These are phyloP conservation scores for Boechera retrofracta DNA, from an alignment of 345 rosid species.

Conservation along the genomic window DNA sequence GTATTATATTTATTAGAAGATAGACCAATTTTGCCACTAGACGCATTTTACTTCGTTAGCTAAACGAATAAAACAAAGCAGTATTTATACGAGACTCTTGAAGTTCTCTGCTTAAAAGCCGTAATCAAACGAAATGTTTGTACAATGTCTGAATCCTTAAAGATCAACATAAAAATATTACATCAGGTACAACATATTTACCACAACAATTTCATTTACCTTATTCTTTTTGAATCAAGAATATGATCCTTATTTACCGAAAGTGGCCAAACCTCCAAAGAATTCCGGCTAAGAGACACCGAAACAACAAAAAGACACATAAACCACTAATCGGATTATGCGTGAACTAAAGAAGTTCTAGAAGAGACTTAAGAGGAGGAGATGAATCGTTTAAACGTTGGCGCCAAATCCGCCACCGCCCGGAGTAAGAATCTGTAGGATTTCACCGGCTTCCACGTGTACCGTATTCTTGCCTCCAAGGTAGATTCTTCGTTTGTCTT, in stretches of 20 bases:
- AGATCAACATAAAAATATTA: constrained; percentile 10
- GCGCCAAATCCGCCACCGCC: constrained; percentile 94
- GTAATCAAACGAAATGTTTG: constrained; percentile 1
- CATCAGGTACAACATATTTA: constrained; percentile 20
- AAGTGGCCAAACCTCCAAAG: not conserved
- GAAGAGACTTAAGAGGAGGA: constrained; percentile 21
- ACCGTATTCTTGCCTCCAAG: constrained; percentile 93
- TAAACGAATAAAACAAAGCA: not conserved
- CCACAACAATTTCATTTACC: not conserved
- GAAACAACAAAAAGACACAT: constrained; percentile 2
- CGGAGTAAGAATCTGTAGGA: constrained; percentile 86
- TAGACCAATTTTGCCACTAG: too few relatives aligned
- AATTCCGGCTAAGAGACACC: constrained; percentile 14
- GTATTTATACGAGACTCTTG: not conserved
- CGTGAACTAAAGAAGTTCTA: not conserved
- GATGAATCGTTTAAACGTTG: constrained; percentile 9
- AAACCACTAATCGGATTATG: not conserved
- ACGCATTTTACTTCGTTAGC: not conserved
- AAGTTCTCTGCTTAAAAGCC: too few relatives aligned
- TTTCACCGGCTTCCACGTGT: constrained; percentile 75
- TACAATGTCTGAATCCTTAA: constrained; percentile 23
- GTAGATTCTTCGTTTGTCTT: constrained; percentile 63
- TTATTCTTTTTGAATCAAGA: constrained; percentile 11
- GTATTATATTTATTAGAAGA: too few relatives aligned
- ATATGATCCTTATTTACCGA: constrained; percentile 11